Conservation (phyloP, 192 early-diverging fungal species). For the Powellomyces hirtus region DNA sequence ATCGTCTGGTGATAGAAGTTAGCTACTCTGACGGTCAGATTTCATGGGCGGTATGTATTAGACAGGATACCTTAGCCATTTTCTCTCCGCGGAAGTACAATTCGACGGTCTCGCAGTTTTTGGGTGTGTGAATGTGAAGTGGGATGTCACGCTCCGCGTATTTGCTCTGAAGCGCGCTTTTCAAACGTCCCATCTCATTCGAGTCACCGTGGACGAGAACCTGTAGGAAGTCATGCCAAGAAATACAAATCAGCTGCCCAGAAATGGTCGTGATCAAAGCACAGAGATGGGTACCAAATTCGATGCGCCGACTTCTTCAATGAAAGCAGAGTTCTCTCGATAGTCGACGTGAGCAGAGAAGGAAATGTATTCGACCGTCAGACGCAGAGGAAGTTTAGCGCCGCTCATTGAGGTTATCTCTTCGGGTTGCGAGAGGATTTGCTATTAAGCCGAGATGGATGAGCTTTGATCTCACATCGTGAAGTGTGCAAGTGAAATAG, state of each 20-base stretch:
- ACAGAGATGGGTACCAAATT: conserved; percentile 78
- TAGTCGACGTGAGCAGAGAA: conserved; percentile 99
- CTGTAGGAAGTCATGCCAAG: conserved; percentile 18
- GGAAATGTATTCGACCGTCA: conserved; percentile 90
- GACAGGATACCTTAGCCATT: conserved; percentile 67
- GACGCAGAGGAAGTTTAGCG: conserved; percentile 71
- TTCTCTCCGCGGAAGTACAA: conserved; percentile 95
- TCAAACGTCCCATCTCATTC: conserved; percentile 89
- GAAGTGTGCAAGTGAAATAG: too few species aligned
- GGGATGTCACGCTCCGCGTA: conserved; percentile 77
- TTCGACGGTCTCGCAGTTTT: conserved; percentile 84
- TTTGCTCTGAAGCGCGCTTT: conserved; percentile 79
- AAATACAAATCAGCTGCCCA: not conserved
- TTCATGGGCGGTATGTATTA: too few species aligned
- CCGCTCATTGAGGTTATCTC: conserved; percentile 82
- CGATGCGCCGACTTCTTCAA: conserved; percentile 89
- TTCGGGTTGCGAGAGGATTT: conserved; percentile 81
- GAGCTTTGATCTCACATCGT: not conserved
- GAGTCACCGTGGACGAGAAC: conserved; percentile 94
- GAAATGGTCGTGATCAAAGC: not conserved
- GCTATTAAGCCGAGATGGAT: not conserved
- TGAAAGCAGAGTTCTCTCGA: conserved; percentile 93
- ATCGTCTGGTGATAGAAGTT: conserved; percentile 54
- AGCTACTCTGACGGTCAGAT: too few species aligned
- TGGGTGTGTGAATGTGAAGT: conserved; percentile 83